Evolutionary conservation across 2,329 filamentous ascomycete genomes (phyloP).

Genomic region (Bretziella fagacearum): DNA sequence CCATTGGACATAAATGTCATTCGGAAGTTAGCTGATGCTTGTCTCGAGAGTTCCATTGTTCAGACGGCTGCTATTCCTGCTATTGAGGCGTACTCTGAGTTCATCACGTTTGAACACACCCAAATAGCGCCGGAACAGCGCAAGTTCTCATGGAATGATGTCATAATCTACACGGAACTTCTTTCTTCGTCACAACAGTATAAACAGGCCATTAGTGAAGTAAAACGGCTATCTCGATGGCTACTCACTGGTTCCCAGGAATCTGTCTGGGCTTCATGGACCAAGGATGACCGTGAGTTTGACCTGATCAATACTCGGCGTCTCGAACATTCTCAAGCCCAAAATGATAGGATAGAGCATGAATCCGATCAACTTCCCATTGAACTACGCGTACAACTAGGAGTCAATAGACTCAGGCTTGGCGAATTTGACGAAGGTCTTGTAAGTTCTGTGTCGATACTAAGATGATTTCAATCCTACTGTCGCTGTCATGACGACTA

Average conservation of each 20-base stretch:
- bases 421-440: conserved; percentile 55
- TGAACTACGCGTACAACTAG: conserved; percentile 71
- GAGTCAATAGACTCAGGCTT: conserved; percentile 61
- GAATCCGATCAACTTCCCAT: conserved; percentile 57
- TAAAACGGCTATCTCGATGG: conserved; percentile 66
- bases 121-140: conserved; percentile 21
- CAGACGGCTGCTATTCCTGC: conserved; percentile 25
- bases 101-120: conserved; percentile 27
- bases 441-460: conserved; percentile 30
- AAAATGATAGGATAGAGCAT: conserved; percentile 32
- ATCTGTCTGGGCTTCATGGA: conserved; percentile 55
- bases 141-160: conserved; percentile 55
- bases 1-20: conserved; percentile 38
- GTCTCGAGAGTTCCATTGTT: conserved; percentile 34
- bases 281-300: conserved; percentile 75
- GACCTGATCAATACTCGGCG: conserved; percentile 59
- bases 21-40: conserved; percentile 39
- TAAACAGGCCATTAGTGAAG: conserved; percentile 46
- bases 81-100: conserved; percentile 31
- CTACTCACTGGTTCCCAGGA: conserved; percentile 61
- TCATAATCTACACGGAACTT: conserved; percentile 73
- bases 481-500: too few species aligned
- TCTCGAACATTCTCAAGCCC: conserved; percentile 41
- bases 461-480: neutral
- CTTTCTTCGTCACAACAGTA: conserved; percentile 49